Evolutionary conservation across 2,329 filamentous ascomycete genomes (phyloP).

Genomic region (Colletotrichum liriopes): DNA sequence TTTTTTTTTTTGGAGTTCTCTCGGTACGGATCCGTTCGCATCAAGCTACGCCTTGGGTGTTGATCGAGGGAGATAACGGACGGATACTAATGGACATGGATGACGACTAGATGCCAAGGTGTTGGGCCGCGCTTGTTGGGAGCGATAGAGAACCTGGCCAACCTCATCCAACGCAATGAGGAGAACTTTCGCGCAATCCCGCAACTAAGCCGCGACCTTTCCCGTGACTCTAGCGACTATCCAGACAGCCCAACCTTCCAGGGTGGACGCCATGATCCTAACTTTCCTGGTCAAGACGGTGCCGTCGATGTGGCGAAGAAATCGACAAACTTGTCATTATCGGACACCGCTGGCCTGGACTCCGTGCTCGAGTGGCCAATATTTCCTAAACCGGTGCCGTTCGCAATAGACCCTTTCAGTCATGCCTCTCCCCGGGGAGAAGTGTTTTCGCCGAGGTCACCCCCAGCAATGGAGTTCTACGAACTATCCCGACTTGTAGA

Average conservation of each 20-base stretch:
- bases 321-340: constrained; percentile 8
- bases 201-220: constrained; percentile 38
- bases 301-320: constrained; percentile 14
- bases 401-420: constrained; percentile 32
- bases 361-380: constrained; percentile 41
- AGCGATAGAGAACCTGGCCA: constrained; percentile 39
- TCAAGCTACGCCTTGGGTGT: neutral
- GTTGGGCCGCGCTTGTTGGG: constrained; percentile 36
- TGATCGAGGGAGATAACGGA: neutral
- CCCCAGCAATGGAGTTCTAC: constrained; percentile 39
- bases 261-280: constrained; percentile 8
- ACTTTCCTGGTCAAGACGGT: constrained; percentile 12
- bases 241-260: constrained; percentile 36
- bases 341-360: constrained; percentile 37
- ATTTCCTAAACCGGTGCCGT: constrained; percentile 40
- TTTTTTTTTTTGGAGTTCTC: neutral
- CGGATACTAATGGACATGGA: constrained; percentile 19
- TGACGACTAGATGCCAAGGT: constrained; percentile 31
- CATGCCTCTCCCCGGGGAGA: constrained; percentile 31
- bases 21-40: neutral
- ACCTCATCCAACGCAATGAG: constrained; percentile 41
- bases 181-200: constrained; percentile 41
- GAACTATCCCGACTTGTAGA: constrained; percentile 35
- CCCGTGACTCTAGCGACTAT: constrained; percentile 36
- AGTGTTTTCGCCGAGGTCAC: constrained; percentile 28